These are phyloP conservation scores for Sideroxylon spinosum DNA, from an alignment of 179 eudicot species.

Conservation along the genomic window DNA sequence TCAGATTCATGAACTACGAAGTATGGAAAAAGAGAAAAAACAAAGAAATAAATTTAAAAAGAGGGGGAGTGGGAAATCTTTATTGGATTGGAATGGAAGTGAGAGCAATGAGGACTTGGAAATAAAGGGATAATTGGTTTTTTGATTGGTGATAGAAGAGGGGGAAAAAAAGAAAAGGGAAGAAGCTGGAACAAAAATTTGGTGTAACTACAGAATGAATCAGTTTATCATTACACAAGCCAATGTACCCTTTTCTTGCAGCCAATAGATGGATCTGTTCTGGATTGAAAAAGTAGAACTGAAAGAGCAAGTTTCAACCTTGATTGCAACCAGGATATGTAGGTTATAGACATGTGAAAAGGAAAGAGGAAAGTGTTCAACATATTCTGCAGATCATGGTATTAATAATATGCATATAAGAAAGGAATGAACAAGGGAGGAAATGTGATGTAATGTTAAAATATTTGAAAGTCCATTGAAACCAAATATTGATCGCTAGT, in stretches of 20 bases:
- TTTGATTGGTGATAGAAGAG: not conserved
- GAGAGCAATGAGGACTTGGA: not conserved
- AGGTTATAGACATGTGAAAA: not conserved
- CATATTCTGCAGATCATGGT: not conserved
- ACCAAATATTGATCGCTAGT: slow-evolving; percentile 8
- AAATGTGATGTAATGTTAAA: slow-evolving; percentile 1
- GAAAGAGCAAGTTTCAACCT: not conserved
- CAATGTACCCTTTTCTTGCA: not conserved
- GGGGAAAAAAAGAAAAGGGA: not conserved
- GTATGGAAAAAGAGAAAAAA: not conserved
- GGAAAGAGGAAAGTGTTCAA: not conserved
- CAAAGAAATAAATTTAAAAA: not conserved
- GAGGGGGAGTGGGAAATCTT: not conserved
- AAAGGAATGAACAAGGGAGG: not conserved
- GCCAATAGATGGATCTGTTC: not conserved
- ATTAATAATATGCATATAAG: not conserved
- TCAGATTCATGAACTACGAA: not conserved
- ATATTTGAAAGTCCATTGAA: not conserved
- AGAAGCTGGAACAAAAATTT: too few species aligned
- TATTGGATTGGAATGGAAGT: not conserved
- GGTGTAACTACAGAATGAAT: too few species aligned
- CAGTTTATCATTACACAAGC: not conserved
- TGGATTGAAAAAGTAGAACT: not conserved
- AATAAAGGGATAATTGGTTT: not conserved
- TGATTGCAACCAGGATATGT: not conserved